Percentiles rank a stretch among this genome's conserved stretches.
phyloP scores from a whole-genome alignment of 2,329 filamentous ascomycete species.

The Penicillium sp. region DNA sequence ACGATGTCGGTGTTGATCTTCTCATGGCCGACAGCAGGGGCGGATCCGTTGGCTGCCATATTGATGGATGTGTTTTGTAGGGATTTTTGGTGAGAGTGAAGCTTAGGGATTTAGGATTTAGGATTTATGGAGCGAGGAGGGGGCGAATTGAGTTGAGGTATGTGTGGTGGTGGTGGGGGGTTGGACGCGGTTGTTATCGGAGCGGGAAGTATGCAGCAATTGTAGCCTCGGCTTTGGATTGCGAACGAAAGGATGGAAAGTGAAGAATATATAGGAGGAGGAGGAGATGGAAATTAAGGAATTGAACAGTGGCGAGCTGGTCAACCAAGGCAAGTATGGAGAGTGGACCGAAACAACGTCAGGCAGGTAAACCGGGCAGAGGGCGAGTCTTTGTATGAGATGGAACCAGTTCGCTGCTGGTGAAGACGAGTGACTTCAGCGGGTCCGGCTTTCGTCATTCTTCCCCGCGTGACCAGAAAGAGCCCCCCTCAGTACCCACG shows the following conservation, averaged over 20 bases:
- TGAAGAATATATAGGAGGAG: not conserved
- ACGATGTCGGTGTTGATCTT: slow-evolving; percentile 95
- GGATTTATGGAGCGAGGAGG: not conserved
- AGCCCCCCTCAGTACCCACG: not conserved
- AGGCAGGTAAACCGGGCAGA: slow-evolving; percentile 12
- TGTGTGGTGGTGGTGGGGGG: not conserved
- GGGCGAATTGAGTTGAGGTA: not conserved
- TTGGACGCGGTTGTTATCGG: slow-evolving; percentile 7
- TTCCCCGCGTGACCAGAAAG: slow-evolving; percentile 4
- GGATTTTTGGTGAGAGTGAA: not conserved
- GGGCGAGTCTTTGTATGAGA: slow-evolving; percentile 19
- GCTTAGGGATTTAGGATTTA: not conserved
- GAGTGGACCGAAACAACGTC: slow-evolving; percentile 7
- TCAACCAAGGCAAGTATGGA: slow-evolving; percentile 7
- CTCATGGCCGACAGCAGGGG: slow-evolving; percentile 63
- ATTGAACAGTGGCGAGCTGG: not conserved
- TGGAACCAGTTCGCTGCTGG: not conserved
- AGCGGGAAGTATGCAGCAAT: slow-evolving; percentile 4
- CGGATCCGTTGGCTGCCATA: slow-evolving; percentile 45
- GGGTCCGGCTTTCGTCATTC: slow-evolving; percentile 6
- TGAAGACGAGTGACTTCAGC: slow-evolving; percentile 15
- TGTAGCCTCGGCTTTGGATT: slow-evolving; percentile 5
- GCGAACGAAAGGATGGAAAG: not conserved
- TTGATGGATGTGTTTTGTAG: slow-evolving; percentile 3
- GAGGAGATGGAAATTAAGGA: not conserved